Evolutionary conservation across 2,329 filamentous ascomycete genomes (phyloP), one percentile per base, ranked within the genome.

Genomic region (Hymenoscyphus occultus): DNA sequence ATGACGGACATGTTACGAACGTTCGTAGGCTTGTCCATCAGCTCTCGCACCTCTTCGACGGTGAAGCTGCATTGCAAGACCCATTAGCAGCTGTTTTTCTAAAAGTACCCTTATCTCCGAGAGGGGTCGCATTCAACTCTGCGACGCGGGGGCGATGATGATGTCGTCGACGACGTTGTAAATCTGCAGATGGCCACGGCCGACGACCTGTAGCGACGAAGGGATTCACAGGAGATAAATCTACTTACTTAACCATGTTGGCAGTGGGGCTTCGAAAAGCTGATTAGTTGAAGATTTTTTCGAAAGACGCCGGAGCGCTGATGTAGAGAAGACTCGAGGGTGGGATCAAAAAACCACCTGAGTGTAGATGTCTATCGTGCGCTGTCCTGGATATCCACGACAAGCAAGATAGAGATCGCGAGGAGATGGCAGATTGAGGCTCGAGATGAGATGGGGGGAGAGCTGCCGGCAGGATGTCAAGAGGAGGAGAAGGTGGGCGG

Each of bases 161-260:
- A 19, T 51, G 19, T 51, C 22, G 19, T 51, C 22, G 45, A 51
- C 22, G 45, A 22, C 22, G 45, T 22, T 10, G 19, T 12, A 19
- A 19, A 19, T 35, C 35, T 35, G n/a, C 45, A 51, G n/a, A 51
- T 22, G 45, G 7, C 45, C 19, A 51, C n/a, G 1, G 45, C 19
- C n/a, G 45, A 51, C 9, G 22, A 3, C 22, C 45, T 51, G 45
- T 3, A 13, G 19, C n/a, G n/a, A 51, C 22, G 45, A 51, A 19
- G 28, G 45, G 22, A 54, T 57, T 22, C 28, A 51, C 60, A 22
- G 60, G 42, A 57, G 59, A 48, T 57, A 62, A 56, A 61, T 67
- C 31, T 64, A 94, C 93, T 90, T 90, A 97, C 93, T 98, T 97
- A 82, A 99, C 95, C 95, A 99, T 99, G 81, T 93, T 97, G 90